Base-by-base conservation (phyloP, 2,329 filamentous ascomycete genomes). In the Coniochaeta sp. region DNA sequence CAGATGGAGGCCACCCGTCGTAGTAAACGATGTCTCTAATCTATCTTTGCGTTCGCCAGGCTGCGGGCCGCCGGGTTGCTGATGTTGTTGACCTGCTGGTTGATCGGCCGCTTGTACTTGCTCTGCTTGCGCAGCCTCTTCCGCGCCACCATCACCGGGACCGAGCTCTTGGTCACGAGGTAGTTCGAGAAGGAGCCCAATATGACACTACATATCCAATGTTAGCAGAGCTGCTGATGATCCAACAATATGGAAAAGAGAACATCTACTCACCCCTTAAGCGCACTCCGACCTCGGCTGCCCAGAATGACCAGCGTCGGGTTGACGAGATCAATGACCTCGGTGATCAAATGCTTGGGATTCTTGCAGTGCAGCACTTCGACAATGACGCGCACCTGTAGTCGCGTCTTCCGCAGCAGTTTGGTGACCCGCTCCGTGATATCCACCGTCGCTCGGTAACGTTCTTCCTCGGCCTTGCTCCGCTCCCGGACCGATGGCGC, bases 301-400 rank as follows among this genome's bases (percentile, higher is more conserved):
- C 95, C 95, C 61, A 98, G 85, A 65, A 99, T 91, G 22, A 97
- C 93, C 62, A 99, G 79, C 1, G 93, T 98, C 4, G 95, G 95
- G 65, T 89, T 90, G 58, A 98, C 83, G 64, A 91, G 85, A 72
- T 99, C 95, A 73, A 99, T 98, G 76, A 97, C 92, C 78, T 98
- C 95, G 0, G 92, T 96, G 64, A 99, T 92, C 78, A 98, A 83
- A 72, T 97, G 93, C 73, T 95, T 93, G 4, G 95, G 92, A 69
- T 90, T 97, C 81, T 97, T 98, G 87, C 95, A 98, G 75, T 98
- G 95, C 65, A 99, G 89, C 30, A 98, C 93, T 75, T 99, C 95
- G 36, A 99, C 89, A 57, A 96, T 91, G 55, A 97, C 90, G 61
- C 92, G 87, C 56, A 97, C 93, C 72, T 99, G 93, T 61, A 99